Base-by-base conservation (phyloP, 106 monocot genomes). In the Dactylorhiza incarnata region DNA sequence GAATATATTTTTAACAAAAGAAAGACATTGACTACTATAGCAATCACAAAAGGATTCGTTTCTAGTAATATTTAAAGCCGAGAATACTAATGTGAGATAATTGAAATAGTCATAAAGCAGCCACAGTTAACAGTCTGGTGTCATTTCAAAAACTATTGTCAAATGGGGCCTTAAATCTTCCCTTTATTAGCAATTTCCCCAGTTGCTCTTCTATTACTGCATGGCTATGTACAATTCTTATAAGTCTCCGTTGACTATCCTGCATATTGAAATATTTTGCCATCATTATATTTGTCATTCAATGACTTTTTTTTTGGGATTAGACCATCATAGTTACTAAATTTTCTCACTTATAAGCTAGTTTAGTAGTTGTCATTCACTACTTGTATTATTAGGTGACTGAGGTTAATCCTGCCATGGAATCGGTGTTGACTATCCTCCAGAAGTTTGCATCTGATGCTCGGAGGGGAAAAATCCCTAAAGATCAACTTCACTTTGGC, bases 351-450 rank as follows among this genome's bases (percentile, higher is more conserved):
- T 37, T 37, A 37, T 37, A 52, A 52, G 0, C 14, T 52, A 11
- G 51, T 20, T 65, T 62, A 4, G 25, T 65, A 11, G 9, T 58
- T 65, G 2, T 65, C 65, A 29, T 10, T 26, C 23, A 23, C 19
- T 16, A 25, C 16, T 75, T 45, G 9, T 50, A 26, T 81, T 75
- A 15, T 69, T 77, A 97, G 96, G 93, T 89, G 22, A 82, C 74
- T 79, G 86, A 91, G 80, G 93, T 97, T 59, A 89, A 97, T 73
- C 93, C 96, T 71, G 96, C 96, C 5, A 91, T 97, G 93, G 92
- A 97, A 69, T 82, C 83, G 49, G 96, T 79, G n/a, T 44, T 94
- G 62, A 67, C 26, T 73, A 86, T 87, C 8, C 37, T 97, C 14
- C 85, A 87, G 73, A 91, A 94, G 16, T 94, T 97, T 81, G 89